Evolutionary conservation across 2,329 filamentous ascomycete species (phyloP).

Genomic region (Pyrenophora seminiperda): DNA sequence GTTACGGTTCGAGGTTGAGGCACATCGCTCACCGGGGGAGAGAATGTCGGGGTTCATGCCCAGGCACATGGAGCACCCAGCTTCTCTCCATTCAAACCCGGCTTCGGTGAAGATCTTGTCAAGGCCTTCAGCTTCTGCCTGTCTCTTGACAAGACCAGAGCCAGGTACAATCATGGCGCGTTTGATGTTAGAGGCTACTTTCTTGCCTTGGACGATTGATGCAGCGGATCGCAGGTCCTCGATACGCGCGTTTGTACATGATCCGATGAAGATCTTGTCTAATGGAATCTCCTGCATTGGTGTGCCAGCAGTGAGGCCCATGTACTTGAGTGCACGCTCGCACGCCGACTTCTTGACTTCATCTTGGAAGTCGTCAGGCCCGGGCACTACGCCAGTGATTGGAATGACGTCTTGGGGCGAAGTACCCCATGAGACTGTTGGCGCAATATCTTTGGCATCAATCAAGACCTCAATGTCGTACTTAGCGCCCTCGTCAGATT

Average conservation of each 20-base stretch:
- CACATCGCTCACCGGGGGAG: constrained; percentile 88
- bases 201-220: constrained; percentile 82
- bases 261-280: constrained; percentile 98
- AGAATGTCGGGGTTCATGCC: constrained; percentile 99
- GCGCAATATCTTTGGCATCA: constrained; percentile 88
- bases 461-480: constrained; percentile 91
- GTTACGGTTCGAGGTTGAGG: constrained; percentile 94
- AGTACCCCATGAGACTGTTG: constrained; percentile 95
- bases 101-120: constrained; percentile 91
- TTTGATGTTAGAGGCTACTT: constrained; percentile 86
- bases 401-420: constrained; percentile 95
- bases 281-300: constrained; percentile 89
- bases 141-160: constrained; percentile 89
- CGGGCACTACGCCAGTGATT: constrained; percentile 87
- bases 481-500: constrained; percentile 84
- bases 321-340: constrained; percentile 87
- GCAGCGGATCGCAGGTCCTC: constrained; percentile 92
- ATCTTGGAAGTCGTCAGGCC: constrained; percentile 83
- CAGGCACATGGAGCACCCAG: constrained; percentile 97
- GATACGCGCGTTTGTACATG: constrained; percentile 96
- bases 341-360: constrained; percentile 80
- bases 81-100: constrained; percentile 97
- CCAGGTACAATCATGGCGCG: constrained; percentile 96
- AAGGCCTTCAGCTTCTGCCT: constrained; percentile 88
- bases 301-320: constrained; percentile 86